Percentiles rank a stretch among this genome's conserved stretches.
These are phyloP conservation scores for Kazachstania kunashirensis DNA, from an alignment of 805 yeast genomes.

Conservation along the genomic window DNA sequence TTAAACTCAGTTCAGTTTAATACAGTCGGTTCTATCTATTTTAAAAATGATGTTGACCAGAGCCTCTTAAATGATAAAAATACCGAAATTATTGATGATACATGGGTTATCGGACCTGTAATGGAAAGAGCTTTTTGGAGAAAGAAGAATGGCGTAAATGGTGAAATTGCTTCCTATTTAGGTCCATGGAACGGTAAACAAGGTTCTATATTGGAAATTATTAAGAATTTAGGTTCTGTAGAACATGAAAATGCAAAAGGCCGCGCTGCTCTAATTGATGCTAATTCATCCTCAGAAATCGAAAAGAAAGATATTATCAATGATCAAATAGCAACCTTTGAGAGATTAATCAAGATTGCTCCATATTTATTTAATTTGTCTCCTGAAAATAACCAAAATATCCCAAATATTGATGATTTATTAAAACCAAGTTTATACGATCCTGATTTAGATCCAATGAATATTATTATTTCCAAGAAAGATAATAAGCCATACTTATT, in stretches of 20 bases:
- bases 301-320: constrained; percentile 35
- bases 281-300: constrained; percentile 6
- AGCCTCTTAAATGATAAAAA: not conserved
- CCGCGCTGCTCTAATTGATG: constrained; percentile 34
- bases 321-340: constrained; percentile 50
- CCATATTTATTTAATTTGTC: constrained; percentile 45
- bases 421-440: constrained; percentile 63
- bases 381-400: constrained; percentile 36
- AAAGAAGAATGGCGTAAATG: constrained; percentile 32
- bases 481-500: constrained; percentile 41
- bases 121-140: constrained; percentile 73
- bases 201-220: constrained; percentile 48
- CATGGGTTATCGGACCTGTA: constrained; percentile 91
- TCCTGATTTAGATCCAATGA: constrained; percentile 89
- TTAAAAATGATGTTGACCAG: constrained; percentile 22
- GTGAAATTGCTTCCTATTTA: constrained; percentile 35
- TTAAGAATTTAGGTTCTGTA: constrained; percentile 52
- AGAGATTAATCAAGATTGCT: constrained; percentile 47
- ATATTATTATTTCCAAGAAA: constrained; percentile 47
- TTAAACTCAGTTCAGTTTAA: constrained; percentile 37
- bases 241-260: constrained; percentile 54
- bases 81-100: constrained; percentile 15
- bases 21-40: constrained; percentile 89
- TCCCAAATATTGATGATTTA: constrained; percentile 54
- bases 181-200: constrained; percentile 66